Conservation (phyloP, 148 eudicot genomes). For the Diospyros kaki region DNA sequence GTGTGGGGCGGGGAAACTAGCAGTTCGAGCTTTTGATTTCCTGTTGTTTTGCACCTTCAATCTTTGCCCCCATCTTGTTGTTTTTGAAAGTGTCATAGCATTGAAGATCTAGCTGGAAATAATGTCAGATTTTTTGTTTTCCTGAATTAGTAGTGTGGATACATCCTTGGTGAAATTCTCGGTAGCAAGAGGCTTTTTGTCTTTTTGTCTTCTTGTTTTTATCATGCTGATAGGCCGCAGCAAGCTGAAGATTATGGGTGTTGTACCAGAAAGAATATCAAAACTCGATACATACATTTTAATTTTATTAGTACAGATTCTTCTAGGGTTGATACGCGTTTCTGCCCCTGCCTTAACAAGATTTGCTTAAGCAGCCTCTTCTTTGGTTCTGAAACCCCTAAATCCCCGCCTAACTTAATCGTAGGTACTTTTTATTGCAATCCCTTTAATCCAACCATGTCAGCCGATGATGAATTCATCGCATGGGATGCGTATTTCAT, state of each 20-base stretch:
- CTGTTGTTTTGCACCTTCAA: background rate
- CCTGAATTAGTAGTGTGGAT: slow-evolving; percentile 23
- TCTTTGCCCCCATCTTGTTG: background rate
- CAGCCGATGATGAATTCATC: no score
- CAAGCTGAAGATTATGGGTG: slow-evolving; percentile 25
- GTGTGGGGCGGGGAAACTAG: background rate
- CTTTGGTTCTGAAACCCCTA: no score
- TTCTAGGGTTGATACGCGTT: background rate
- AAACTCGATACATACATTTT: background rate
- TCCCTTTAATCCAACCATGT: no score
- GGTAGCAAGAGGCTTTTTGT: slow-evolving; percentile 29
- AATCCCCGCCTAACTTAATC: no score
- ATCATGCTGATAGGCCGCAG: slow-evolving; percentile 43
- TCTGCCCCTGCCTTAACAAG: no score
- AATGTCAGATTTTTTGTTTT: slow-evolving; percentile 7
- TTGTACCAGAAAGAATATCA: slow-evolving; percentile 9
- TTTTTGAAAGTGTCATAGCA: background rate
- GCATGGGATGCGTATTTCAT: no score
- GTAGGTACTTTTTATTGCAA: no score
- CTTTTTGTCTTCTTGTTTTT: slow-evolving; percentile 9
- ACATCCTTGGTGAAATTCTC: slow-evolving; percentile 43
- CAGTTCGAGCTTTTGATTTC: slow-evolving; percentile 4
- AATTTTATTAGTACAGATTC: no score
- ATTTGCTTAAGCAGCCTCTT: no score
- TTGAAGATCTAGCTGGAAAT: slow-evolving; percentile 13